Conservation (phyloP, 2,329 filamentous ascomycete species). For the Colletotrichum liriopes region DNA sequence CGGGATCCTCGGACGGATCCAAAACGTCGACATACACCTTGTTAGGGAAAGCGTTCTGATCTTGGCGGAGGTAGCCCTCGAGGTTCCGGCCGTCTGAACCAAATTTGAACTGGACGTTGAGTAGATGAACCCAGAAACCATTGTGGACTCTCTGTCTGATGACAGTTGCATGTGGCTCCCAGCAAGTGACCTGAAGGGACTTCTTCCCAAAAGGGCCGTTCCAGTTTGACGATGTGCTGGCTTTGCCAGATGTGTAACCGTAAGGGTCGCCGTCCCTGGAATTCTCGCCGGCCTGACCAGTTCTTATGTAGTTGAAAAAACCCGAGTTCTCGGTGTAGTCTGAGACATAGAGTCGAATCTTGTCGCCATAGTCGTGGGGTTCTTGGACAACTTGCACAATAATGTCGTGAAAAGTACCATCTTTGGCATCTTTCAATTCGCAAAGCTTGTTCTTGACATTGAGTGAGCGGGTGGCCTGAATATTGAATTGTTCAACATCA, state of each 20-base stretch:
- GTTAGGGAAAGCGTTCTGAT: slow-evolving; percentile 58
- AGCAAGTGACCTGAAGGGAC: slow-evolving; percentile 81
- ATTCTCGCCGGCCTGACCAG: slow-evolving; percentile 49
- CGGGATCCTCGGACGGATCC: slow-evolving; percentile 55
- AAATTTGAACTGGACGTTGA: slow-evolving; percentile 80
- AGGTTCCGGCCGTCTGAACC: slow-evolving; percentile 68
- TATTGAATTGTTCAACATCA: slow-evolving; percentile 59
- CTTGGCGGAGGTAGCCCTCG: slow-evolving; percentile 81
- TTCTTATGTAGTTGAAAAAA: slow-evolving; percentile 69
- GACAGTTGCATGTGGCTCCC: slow-evolving; percentile 75
- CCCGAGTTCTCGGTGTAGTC: slow-evolving; percentile 83
- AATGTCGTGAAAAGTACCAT: slow-evolving; percentile 75
- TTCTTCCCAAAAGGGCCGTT: slow-evolving; percentile 81
- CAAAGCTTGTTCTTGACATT: slow-evolving; percentile 71
- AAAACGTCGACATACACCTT: slow-evolving; percentile 74
- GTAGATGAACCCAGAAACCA: slow-evolving; percentile 76
- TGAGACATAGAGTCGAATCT: slow-evolving; percentile 79
- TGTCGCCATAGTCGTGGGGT: slow-evolving; percentile 61
- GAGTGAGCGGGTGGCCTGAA: slow-evolving; percentile 55
- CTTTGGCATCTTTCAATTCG: slow-evolving; percentile 74
- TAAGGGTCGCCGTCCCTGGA: slow-evolving; percentile 67
- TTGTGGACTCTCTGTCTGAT: slow-evolving; percentile 69
- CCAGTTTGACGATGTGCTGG: slow-evolving; percentile 64
- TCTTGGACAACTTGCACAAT: slow-evolving; percentile 78
- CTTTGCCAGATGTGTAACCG: slow-evolving; percentile 63